Percentiles rank a stretch among this genome's conserved stretches.
Evolutionary conservation across 1,139 yeast species (phyloP).

Genomic region (Zhuliangozyma parablackwelliae): DNA sequence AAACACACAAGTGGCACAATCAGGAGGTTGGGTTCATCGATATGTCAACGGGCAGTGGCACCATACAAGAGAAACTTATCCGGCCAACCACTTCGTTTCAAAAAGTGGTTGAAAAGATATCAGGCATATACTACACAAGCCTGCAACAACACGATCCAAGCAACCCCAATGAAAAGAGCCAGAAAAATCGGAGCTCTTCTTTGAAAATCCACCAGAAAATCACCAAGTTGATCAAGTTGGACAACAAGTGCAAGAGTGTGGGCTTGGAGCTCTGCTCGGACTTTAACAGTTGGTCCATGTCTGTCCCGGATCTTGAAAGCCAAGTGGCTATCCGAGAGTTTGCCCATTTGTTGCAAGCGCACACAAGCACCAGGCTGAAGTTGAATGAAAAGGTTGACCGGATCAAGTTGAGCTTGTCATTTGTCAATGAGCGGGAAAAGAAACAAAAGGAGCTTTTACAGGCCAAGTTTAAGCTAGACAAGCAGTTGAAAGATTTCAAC

Average conservation of each 20-base stretch:
- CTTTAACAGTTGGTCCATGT: conserved; percentile 38
- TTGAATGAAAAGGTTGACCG: conserved; percentile 37
- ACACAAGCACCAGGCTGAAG: conserved; percentile 26
- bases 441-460: conserved; percentile 35
- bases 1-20: neutral
- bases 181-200: conserved; percentile 6
- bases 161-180: conserved; percentile 3
- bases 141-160: neutral
- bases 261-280: conserved; percentile 16
- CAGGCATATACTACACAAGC: conserved; percentile 14
- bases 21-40: too few relatives aligned
- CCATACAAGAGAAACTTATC: conserved; percentile 8
- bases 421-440: conserved; percentile 49
- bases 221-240: conserved; percentile 10
- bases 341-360: conserved; percentile 31
- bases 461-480: conserved; percentile 29
- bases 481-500: conserved; percentile 35
- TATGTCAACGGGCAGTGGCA: too few relatives aligned
- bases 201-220: conserved; percentile 8
- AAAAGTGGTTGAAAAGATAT: conserved; percentile 24
- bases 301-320: conserved; percentile 37
- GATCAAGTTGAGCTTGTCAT: conserved; percentile 36
- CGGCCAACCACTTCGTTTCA: conserved; percentile 31
- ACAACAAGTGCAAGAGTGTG: conserved; percentile 7
- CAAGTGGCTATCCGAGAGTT: conserved; percentile 37